phyloP scores from a whole-genome alignment of 1,284 basidiomycete species.

The Neolentinus lepideus region DNA sequence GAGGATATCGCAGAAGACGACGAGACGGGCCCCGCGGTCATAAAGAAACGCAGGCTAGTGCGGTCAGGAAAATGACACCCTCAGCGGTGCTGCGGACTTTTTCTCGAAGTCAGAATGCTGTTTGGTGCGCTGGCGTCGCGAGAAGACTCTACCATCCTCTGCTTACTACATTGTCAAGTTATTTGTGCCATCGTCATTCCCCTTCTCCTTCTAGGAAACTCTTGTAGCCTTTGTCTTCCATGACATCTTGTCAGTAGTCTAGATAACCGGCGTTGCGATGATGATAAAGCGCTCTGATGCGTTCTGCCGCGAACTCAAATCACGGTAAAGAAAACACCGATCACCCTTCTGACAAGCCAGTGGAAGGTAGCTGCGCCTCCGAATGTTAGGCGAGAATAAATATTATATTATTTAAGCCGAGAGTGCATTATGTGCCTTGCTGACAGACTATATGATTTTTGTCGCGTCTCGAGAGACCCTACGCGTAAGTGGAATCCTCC shows the following conservation, averaged over 20 bases:
- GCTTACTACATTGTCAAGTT: too few relatives aligned
- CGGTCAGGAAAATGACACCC: too few relatives aligned
- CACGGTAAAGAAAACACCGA: not conserved
- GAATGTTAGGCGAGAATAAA: not conserved
- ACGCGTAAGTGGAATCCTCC: not conserved
- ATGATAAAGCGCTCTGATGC: not conserved
- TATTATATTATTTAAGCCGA: not conserved
- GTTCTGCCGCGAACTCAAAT: not conserved
- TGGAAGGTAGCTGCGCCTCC: not conserved
- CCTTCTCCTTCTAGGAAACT: too few relatives aligned
- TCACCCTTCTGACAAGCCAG: not conserved
- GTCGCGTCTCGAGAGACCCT: not conserved
- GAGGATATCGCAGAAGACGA: too few relatives aligned
- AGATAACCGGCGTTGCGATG: not conserved
- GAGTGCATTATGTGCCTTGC: not conserved
- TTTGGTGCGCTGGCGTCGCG: too few relatives aligned
- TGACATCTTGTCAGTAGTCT: not conserved
- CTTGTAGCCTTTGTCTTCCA: not conserved
- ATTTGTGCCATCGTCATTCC: too few relatives aligned
- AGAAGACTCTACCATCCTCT: too few relatives aligned
- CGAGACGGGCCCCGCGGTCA: too few relatives aligned
- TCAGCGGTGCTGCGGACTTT: too few relatives aligned
- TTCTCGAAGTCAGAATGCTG: too few relatives aligned
- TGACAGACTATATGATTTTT: not conserved
- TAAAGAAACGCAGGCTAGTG: too few relatives aligned